Evolutionary conservation across 202 grass and related monocot species (phyloP).

Genomic region (Setaria italica): DNA sequence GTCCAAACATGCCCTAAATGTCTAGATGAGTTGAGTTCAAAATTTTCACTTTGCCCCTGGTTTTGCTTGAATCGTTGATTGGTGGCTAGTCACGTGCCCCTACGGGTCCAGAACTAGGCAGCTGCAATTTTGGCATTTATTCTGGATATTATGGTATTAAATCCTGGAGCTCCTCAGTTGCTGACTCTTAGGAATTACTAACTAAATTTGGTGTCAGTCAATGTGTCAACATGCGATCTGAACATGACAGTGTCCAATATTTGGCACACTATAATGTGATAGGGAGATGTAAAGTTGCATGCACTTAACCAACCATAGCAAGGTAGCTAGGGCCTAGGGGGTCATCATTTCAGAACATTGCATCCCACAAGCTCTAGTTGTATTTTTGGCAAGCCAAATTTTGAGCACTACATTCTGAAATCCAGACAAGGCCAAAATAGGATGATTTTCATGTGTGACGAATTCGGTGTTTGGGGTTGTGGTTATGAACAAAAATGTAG

Average conservation of each 20-base stretch:
- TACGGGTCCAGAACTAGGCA: neutral
- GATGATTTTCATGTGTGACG: neutral
- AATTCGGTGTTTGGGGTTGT: neutral
- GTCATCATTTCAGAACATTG: neutral
- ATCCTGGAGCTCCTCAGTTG: neutral
- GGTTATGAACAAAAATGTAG: conserved; percentile 1
- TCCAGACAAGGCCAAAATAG: neutral
- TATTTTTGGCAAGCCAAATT: conserved; percentile 1
- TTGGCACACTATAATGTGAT: neutral
- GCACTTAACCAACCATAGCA: neutral
- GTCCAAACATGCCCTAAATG: neutral
- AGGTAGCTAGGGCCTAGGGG: too few species aligned
- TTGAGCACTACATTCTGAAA: neutral
- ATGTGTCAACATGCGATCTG: neutral
- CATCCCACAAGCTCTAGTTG: neutral
- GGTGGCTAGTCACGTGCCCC: neutral
- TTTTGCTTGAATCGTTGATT: neutral
- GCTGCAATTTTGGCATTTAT: neutral
- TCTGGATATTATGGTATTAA: neutral
- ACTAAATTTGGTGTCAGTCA: neutral
- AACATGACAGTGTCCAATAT: neutral
- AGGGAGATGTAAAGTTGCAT: neutral
- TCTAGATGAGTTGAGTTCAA: neutral
- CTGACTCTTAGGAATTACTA: neutral
- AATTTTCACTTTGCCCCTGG: neutral